These are phyloP conservation scores for Apophysomyces elegans DNA, from an alignment of 371 early-diverging fungal genomes.

Conservation along the genomic window DNA sequence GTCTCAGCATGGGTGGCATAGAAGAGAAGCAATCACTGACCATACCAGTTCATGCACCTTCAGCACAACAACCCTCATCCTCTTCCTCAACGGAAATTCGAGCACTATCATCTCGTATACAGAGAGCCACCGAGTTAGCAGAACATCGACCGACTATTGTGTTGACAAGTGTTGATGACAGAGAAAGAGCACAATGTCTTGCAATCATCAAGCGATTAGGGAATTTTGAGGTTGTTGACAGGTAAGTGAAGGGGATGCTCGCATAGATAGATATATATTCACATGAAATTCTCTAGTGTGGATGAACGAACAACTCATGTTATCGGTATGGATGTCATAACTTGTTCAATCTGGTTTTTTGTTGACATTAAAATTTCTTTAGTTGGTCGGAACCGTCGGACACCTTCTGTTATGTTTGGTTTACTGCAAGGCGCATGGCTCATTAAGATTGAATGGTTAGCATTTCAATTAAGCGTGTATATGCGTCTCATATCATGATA, in stretches of 20 bases:
- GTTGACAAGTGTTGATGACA: constrained; percentile 27
- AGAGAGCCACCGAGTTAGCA: neutral
- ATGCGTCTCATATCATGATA: neutral
- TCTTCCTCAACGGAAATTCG: neutral
- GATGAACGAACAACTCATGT: constrained; percentile 24
- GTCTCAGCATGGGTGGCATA: neutral
- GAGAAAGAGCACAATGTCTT: constrained; percentile 17
- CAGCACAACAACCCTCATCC: neutral
- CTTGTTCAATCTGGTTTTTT: neutral
- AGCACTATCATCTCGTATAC: neutral
- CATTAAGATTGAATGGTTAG: constrained; percentile 19
- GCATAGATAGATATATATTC: neutral
- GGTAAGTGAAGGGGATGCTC: constrained; percentile 23
- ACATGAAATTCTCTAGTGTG: constrained; percentile 14
- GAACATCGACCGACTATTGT: constrained; percentile 25
- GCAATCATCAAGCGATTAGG: constrained; percentile 24
- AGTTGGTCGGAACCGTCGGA: constrained; percentile 21
- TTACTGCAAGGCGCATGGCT: constrained; percentile 15
- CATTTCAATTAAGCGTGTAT: neutral
- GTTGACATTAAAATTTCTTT: neutral
- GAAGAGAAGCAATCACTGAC: neutral
- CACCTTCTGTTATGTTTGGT: constrained; percentile 17
- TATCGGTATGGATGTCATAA: constrained; percentile 15
- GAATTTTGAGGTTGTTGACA: constrained; percentile 20
- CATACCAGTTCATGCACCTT: constrained; percentile 1